Base-by-base conservation (phyloP, 352 stramenopile species). In the Phytopythium aichiense region DNA sequence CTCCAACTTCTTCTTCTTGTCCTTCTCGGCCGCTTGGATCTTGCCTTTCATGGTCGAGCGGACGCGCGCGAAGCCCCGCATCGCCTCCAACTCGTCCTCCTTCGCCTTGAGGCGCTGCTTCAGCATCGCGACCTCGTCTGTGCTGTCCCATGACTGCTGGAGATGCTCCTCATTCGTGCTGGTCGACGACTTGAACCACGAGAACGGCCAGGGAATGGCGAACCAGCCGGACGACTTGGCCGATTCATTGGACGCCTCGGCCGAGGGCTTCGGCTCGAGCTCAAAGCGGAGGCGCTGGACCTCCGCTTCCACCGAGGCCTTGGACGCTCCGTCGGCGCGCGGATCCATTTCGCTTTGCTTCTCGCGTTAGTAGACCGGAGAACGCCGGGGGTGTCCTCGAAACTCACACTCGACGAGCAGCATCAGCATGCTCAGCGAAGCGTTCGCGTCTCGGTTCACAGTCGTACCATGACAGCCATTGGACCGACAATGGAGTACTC, bases 11-110 rank as follows among this genome's bases (percentile, higher is more conserved):
- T 65, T 53, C 58, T 73, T 54, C 22, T 64, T 56, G 43, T 65
- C 56, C 9, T 63, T 55, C 13, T 67, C 63, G 7, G 66, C 65
- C 23, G 52, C 54, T 6, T 49, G 11, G 18, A 76, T 56, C 2
- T 58, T 70, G 16, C 25, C 9, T 18, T 71, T 57, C 63, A 81
- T 78, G 40, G 59, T 62, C 12, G 20, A 52, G 13, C 63, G 63
- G 37, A 69, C 64, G n/a, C 62, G 16, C 22, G 23, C 56, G 49
- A 74, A 75, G 7, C 53, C 54, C 45, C 56, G 28, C 23, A 65
- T 64, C 28, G 57, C 18, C 51, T 61, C 25, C 51, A 70, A 9
- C 50, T 67, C 63, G 2, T 35, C 51, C 18, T 66, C 48, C 49
- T 65, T 63, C 13, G 46, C 46, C 50, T 56, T 56, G 18, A 56